Evolutionary conservation across 2,329 filamentous ascomycete genomes (phyloP), one percentile per base, ranked within the genome.

Genomic region (Pyrenophora tritici-repentis): DNA sequence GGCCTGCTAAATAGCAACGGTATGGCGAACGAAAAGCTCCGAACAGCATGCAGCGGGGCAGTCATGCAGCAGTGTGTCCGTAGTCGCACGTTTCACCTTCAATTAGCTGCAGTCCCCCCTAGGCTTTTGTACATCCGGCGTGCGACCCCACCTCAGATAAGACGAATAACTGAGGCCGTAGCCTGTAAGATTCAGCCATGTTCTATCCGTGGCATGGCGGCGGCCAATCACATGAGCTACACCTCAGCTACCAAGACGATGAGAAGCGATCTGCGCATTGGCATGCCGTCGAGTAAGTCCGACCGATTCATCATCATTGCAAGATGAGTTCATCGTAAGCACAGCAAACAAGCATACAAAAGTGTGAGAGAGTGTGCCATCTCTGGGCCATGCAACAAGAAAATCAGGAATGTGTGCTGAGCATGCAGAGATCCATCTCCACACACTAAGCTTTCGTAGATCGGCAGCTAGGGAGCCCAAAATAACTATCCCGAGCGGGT

Each of bases 401-500:
- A 18, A 6, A 17, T 32, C 3, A 14, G n/a, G 14, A 31, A 9
- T 24, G 32, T 44, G 14, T 14, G 33, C 22, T 37, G 20, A 44
- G 14, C 42, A 9, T 13, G 22, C 33, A 29, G 12, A 29, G 26
- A 2, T 13, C 12, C 10, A 29, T 29, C 2, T 29, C 26, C 26
- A 13, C 9, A 29, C 31, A 44, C 50, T 42, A 49, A 49, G 45
- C 50, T 49, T 53, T 40, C 39, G 16, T 40, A 36, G 50, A 53
- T 53, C 50, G 45, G 39, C 50, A 26, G 20, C 47, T 38, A 51
- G 46, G 8, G 14, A 34, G 43, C 55, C 53, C 53, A 56, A 60
- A 62, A 60, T 62, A 60, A 43, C 36, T 22, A 43, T 42, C 42
- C 50, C 50, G 50, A 56, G 52, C 49, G 20, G 49, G 57, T 58